These are phyloP conservation scores for Zymoseptoria ardabiliae DNA, from an alignment of 2,329 filamentous ascomycete genomes.

Conservation along the genomic window DNA sequence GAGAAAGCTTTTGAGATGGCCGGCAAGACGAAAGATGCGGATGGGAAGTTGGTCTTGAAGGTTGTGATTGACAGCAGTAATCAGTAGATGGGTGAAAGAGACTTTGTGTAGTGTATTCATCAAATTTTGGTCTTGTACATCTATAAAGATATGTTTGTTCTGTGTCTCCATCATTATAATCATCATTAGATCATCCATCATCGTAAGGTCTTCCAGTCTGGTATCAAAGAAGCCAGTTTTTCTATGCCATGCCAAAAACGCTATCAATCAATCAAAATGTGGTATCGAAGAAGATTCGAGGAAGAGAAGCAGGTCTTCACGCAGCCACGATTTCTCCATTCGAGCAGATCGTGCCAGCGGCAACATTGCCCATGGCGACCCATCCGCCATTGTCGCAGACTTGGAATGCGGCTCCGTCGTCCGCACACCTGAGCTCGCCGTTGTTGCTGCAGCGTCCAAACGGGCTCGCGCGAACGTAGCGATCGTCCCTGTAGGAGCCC, in stretches of 20 bases:
- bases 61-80: slow-evolving; percentile 48
- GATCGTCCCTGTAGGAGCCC: slow-evolving; percentile 29
- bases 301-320: not conserved
- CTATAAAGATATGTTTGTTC: not conserved
- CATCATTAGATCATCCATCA: not conserved
- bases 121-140: not conserved
- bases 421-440: slow-evolving; percentile 22
- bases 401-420: slow-evolving; percentile 22
- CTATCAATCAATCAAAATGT: not conserved
- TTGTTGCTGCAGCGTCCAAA: slow-evolving; percentile 24
- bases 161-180: not conserved
- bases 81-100: not conserved
- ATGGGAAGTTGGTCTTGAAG: slow-evolving; percentile 64
- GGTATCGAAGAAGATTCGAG: not conserved
- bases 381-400: slow-evolving; percentile 28
- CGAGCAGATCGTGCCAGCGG: slow-evolving; percentile 24
- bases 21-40: slow-evolving; percentile 57
- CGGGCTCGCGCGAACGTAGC: slow-evolving; percentile 23
- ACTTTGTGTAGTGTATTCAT: not conserved
- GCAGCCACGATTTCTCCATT: slow-evolving; percentile 22
- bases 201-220: not conserved
- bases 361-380: slow-evolving; percentile 28
- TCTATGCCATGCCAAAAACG: not conserved
- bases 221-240: not conserved
- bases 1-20: slow-evolving; percentile 63